A percentile compares a stretch with the other conserved stretches of the same genome.
Evolutionary conservation across 2,329 filamentous ascomycete species (phyloP).

Genomic region (Pyrenophora tritici-repentis): DNA sequence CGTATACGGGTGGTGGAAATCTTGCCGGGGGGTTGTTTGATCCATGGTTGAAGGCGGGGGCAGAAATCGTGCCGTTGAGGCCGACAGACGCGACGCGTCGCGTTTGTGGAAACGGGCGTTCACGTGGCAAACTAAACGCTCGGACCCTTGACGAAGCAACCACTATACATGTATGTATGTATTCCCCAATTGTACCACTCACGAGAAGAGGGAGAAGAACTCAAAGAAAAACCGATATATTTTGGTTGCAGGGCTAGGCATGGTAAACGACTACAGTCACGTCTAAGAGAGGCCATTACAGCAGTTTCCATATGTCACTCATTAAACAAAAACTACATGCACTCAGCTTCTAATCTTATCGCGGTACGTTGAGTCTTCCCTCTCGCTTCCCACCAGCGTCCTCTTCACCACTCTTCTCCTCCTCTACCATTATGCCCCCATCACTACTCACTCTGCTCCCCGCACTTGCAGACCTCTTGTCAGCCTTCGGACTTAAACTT

Average conservation of each 20-base stretch:
- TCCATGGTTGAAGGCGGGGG: slow-evolving; percentile 20
- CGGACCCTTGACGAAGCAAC: not conserved
- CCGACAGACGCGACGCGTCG: slow-evolving; percentile 10
- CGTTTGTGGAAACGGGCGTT: slow-evolving; percentile 12
- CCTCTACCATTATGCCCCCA: slow-evolving; percentile 50
- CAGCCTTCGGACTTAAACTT: slow-evolving; percentile 40
- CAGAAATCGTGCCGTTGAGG: not conserved
- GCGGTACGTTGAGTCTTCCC: no score
- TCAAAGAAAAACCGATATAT: no score
- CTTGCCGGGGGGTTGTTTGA: slow-evolving; percentile 26
- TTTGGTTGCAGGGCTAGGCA: no score
- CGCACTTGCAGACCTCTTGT: slow-evolving; percentile 12
- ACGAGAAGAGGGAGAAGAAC: no score
- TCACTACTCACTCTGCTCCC: slow-evolving; percentile 24
- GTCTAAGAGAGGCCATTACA: no score
- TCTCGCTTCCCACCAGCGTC: no score
- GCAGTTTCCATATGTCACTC: no score
- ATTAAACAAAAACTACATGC: no score
- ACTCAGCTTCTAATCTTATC: no score
- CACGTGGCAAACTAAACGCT: slow-evolving; percentile 9
- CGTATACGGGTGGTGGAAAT: slow-evolving; percentile 86
- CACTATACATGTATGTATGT: no score
- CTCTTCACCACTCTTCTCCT: slow-evolving; percentile 28
- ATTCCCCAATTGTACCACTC: no score
- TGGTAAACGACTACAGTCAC: no score